Conservation (phyloP, 2,329 filamentous ascomycete species). For the Ceratocystiopsis sp. region DNA sequence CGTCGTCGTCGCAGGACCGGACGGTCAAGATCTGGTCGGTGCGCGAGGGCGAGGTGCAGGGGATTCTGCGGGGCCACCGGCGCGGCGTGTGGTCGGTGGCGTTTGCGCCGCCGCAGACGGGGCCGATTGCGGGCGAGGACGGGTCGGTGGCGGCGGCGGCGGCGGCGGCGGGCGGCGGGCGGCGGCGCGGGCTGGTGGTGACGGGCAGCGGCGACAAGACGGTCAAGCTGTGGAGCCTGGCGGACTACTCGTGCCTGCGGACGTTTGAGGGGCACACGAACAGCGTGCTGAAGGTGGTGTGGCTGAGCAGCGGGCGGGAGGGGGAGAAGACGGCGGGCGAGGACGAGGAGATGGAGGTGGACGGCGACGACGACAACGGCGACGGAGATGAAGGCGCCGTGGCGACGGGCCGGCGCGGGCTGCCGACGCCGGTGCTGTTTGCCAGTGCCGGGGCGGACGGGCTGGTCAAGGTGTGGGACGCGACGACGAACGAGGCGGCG, state of each 20-base stretch:
- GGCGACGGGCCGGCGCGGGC: neutral
- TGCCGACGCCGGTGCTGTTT: slow-evolving; percentile 36
- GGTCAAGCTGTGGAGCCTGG: slow-evolving; percentile 83
- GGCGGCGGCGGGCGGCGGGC: slow-evolving; percentile 53
- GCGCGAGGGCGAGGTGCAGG: slow-evolving; percentile 76
- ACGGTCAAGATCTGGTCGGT: slow-evolving; percentile 94
- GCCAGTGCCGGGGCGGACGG: slow-evolving; percentile 86
- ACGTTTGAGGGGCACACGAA: slow-evolving; percentile 96
- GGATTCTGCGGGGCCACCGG: slow-evolving; percentile 81
- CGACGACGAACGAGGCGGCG: slow-evolving; percentile 65
- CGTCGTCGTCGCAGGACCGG: slow-evolving; percentile 89
- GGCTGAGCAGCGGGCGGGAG: slow-evolving; percentile 45
- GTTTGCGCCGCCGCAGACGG: slow-evolving; percentile 68
- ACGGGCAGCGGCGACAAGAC: slow-evolving; percentile 95
- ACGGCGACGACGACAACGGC: slow-evolving; percentile 34
- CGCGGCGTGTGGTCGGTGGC: slow-evolving; percentile 91
- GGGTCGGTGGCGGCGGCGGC: slow-evolving; percentile 44
- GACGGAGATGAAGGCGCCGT: neutral
- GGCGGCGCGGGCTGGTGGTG: slow-evolving; percentile 52
- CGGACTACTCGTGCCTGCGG: slow-evolving; percentile 79
- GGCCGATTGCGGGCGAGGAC: slow-evolving; percentile 28
- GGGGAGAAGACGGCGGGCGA: slow-evolving; percentile 20
- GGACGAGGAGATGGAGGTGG: slow-evolving; percentile 30
- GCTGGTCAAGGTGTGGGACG: slow-evolving; percentile 92
- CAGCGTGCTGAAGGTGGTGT: slow-evolving; percentile 83